Conservation (phyloP, 805 yeast species). For the Saccharomyces eubayanus region DNA sequence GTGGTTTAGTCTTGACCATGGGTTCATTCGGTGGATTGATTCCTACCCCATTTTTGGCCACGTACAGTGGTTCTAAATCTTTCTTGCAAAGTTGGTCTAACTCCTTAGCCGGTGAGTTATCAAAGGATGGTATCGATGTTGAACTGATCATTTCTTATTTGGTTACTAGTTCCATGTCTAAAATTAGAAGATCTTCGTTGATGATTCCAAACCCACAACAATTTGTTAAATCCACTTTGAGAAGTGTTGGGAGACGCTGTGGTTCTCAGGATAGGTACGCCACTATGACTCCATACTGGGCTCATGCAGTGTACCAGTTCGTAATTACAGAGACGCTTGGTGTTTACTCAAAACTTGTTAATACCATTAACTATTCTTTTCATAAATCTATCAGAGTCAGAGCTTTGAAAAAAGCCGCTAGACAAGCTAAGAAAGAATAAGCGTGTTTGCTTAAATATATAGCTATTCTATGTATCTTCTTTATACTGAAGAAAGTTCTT, state of each 20-base stretch:
- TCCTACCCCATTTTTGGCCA: constrained; percentile 87
- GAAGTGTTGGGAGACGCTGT: constrained; percentile 66
- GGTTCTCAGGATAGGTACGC: constrained; percentile 91
- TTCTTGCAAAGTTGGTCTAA: constrained; percentile 90
- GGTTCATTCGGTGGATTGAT: constrained; percentile 93
- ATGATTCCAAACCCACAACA: constrained; percentile 73
- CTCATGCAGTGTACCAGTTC: constrained; percentile 90
- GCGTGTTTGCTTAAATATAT: background rate
- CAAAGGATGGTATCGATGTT: constrained; percentile 65
- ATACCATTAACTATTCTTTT: constrained; percentile 60
- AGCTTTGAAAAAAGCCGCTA: constrained; percentile 61
- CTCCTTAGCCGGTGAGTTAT: constrained; percentile 80
- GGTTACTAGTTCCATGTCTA: constrained; percentile 93
- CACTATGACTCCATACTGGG: constrained; percentile 85
- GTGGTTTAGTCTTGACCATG: constrained; percentile 84
- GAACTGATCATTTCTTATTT: constrained; percentile 79
- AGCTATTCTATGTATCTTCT: background rate
- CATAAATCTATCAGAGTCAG: constrained; percentile 73
- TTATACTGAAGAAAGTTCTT: background rate
- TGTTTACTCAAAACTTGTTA: constrained; percentile 64
- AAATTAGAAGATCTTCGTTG: constrained; percentile 67
- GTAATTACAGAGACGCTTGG: constrained; percentile 72
- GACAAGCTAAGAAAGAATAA: constrained; percentile 24
- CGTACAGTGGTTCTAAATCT: constrained; percentile 93
- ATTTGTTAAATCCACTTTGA: constrained; percentile 69